These are phyloP conservation scores for Dothiorella sarmentorum DNA, from an alignment of 2,329 filamentous ascomycete species.

Conservation along the genomic window DNA sequence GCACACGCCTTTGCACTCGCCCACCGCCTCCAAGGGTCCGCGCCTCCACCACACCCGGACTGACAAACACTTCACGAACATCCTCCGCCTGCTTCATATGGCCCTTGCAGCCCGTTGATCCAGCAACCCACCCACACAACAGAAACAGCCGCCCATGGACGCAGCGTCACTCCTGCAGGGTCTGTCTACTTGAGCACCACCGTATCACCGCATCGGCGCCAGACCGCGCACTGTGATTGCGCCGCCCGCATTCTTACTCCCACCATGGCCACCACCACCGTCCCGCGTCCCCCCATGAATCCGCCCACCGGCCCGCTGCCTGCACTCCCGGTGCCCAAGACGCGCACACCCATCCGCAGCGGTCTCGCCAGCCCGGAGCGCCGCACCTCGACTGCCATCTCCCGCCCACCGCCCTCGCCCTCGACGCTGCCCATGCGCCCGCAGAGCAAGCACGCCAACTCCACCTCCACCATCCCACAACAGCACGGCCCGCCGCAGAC, in stretches of 20 bases:
- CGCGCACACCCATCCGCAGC: conserved; percentile 43
- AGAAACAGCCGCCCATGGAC: conserved; percentile 1
- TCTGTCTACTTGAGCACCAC: neutral
- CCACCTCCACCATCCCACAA: conserved; percentile 23
- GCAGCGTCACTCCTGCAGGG: neutral
- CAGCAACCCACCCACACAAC: neutral
- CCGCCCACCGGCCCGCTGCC: conserved; percentile 71
- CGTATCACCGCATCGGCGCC: conserved; percentile 11
- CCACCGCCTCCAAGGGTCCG: neutral
- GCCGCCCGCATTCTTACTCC: conserved; percentile 3
- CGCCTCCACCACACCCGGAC: conserved; percentile 1
- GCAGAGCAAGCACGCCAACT: conserved; percentile 15
- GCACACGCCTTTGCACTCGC: no score
- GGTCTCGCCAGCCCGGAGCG: conserved; percentile 52
- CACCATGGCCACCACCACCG: conserved; percentile 38
- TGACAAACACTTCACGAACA: neutral
- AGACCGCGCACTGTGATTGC: conserved; percentile 11
- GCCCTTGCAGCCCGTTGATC: conserved; percentile 14
- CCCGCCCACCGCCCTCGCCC: conserved; percentile 1
- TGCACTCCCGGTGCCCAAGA: conserved; percentile 69
- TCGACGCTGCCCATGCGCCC: conserved; percentile 19
- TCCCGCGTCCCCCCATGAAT: conserved; percentile 63
- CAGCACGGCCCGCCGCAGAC: conserved; percentile 18
- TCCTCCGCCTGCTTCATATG: neutral
- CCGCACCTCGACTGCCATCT: neutral